Evolutionary conservation across 352 stramenopile species (phyloP).

Genomic region (Phytophthora quininea): DNA sequence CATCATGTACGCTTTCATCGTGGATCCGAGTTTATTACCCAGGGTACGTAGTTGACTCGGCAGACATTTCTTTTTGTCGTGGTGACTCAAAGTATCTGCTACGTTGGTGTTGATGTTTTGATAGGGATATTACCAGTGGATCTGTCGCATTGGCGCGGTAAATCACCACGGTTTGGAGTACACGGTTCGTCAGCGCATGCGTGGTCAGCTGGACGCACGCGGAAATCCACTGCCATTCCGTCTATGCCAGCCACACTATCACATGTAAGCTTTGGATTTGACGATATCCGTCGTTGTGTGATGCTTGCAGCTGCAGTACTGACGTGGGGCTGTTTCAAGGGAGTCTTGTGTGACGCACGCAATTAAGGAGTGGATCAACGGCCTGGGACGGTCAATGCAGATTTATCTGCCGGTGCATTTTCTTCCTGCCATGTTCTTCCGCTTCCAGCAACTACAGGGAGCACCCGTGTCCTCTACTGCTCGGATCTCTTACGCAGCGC

Average conservation of each 20-base stretch:
- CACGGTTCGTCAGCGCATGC: slow-evolving; percentile 63
- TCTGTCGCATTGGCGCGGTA: slow-evolving; percentile 72
- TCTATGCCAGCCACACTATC: slow-evolving; percentile 84
- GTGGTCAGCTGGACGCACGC: slow-evolving; percentile 46
- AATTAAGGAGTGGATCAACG: slow-evolving; percentile 77
- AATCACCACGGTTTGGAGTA: slow-evolving; percentile 79
- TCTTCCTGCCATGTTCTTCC: slow-evolving; percentile 78
- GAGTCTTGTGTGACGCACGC: slow-evolving; percentile 84
- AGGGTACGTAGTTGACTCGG: slow-evolving; percentile 44
- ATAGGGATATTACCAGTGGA: slow-evolving; percentile 88
- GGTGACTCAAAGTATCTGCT: too few relatives aligned
- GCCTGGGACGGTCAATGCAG: slow-evolving; percentile 70
- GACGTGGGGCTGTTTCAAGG: slow-evolving; percentile 13
- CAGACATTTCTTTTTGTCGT: too few relatives aligned
- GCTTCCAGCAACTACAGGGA: slow-evolving; percentile 59
- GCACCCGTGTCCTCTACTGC: slow-evolving; percentile 53
- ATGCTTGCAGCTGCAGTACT: not conserved
- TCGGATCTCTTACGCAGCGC: slow-evolving; percentile 63
- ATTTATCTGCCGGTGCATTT: slow-evolving; percentile 87
- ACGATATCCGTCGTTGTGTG: not conserved
- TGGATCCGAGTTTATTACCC: slow-evolving; percentile 68
- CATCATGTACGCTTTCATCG: slow-evolving; percentile 85
- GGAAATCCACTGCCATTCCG: slow-evolving; percentile 62
- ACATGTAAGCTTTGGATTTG: slow-evolving; percentile 57
- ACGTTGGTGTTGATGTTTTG: not conserved